Evolutionary conservation across 2,329 filamentous ascomycete species (phyloP).

Genomic region (Aspergillus udagawae): DNA sequence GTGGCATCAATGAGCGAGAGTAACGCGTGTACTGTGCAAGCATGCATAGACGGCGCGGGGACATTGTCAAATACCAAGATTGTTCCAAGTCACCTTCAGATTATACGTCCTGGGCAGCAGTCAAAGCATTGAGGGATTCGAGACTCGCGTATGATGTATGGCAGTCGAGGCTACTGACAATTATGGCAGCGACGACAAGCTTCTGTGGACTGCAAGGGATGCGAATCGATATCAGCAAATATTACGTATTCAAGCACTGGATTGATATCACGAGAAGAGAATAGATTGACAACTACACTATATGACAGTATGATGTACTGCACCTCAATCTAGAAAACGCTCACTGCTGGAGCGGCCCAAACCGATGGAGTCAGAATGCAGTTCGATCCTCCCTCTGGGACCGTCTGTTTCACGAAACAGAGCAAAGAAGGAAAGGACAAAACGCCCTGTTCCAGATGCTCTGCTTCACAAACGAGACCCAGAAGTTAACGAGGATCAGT

Average conservation of each 20-base stretch:
- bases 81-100: not conserved
- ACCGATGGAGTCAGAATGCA: constrained; percentile 23
- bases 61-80: not conserved
- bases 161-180: not conserved
- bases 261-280: constrained; percentile 2
- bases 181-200: not conserved
- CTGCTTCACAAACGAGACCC: constrained; percentile 22
- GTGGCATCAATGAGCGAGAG: not conserved
- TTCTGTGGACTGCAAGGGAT: not conserved
- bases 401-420: constrained; percentile 18
- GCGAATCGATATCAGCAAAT: not conserved
- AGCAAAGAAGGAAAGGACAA: constrained; percentile 27
- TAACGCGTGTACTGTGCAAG: not conserved
- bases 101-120: not conserved
- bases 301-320: constrained; percentile 22
- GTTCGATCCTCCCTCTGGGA: constrained; percentile 27
- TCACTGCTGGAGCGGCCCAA: constrained; percentile 15
- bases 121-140: too few species aligned
- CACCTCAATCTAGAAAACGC: constrained; percentile 28
- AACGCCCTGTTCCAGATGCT: constrained; percentile 24
- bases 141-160: not conserved
- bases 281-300: constrained; percentile 1
- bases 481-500: constrained; percentile 32
- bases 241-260: not conserved
- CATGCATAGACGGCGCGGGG: not conserved